phyloP scores from a whole-genome alignment of 225 moss, liverwort and hornwort genomes.

The Straminergon stramineum region DNA sequence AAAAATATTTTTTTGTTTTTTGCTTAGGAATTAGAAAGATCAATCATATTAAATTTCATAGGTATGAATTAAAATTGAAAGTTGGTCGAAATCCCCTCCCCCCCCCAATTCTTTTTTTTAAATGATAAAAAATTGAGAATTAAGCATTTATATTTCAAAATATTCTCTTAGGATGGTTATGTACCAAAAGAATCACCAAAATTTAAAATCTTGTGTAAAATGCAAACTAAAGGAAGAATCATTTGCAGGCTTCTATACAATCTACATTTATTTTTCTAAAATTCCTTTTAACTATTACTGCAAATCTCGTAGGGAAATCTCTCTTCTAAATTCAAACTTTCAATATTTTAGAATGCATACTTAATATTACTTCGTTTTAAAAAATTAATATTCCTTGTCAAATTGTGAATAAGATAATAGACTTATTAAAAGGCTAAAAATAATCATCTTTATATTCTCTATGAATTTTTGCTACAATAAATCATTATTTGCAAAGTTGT shows the following conservation, averaged over 20 bases:
- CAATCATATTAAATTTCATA: no score
- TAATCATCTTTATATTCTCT: no score
- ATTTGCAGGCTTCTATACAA: not conserved
- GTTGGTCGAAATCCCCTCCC: not conserved
- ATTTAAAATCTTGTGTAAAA: not conserved
- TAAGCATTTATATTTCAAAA: fast-evolving
- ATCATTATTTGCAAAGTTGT: no score
- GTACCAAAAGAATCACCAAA: no score
- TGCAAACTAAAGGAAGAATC: not conserved
- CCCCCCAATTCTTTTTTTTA: no score
- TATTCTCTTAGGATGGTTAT: not conserved
- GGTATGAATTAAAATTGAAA: not conserved
- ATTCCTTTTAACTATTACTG: no score
- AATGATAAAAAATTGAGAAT: no score
- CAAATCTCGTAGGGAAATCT: not conserved
- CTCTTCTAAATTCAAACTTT: not conserved
- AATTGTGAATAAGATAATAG: not conserved
- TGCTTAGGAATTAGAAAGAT: not conserved
- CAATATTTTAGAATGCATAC: not conserved
- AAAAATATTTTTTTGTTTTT: not conserved
- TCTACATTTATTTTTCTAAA: no score
- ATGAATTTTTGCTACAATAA: not conserved
- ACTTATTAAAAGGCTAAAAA: fast-evolving
- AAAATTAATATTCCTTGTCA: no score
- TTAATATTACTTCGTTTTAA: fast-evolving